Evolutionary conservation across 108 stramenopile species (phyloP), one percentile per base, ranked within the genome.

Genomic region (Fistulifera solaris): DNA sequence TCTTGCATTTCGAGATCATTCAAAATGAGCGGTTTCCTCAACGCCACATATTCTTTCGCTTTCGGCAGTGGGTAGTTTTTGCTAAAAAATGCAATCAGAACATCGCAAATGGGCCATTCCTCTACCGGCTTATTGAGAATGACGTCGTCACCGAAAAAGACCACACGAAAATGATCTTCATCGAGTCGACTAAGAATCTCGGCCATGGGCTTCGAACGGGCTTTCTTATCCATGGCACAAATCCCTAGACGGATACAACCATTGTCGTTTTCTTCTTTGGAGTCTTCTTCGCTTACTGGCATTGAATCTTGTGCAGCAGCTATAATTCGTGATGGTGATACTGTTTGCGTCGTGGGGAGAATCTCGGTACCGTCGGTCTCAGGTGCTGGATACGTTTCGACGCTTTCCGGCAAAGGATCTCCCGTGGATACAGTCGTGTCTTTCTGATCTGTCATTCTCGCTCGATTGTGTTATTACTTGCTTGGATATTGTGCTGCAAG

Each of bases 141-240:
- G 44, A 76, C 26, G 35, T 85, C 65, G 71, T 99, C 95, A 1
- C 94, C 94, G 68, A 99, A 99, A 38, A 94, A 84, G 16, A 94
- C 80, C 17, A 94, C 75, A 40, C 87, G 76, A 59, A 94, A 88
- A 19, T 64, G 38, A 11, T 35, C 58, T 17, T 73, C 68, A 52
- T 92, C 87, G n/a, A 99, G 62, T 25, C 96, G 71, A 23, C 65
- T 67, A 0, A 98, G 71, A 51, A 99, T 99, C 47, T 98, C 95
- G n/a, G 72, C 80, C 98, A 99, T 99, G 49, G 97, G 96, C 63
- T 96, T 96, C 38, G 90, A 93, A 21, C 86, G 54, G 0, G 94
- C 89, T 58, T 93, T 94, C 58, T 90, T 99, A 54, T 95, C 95
- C 89, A 96, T 95, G 63, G 98, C 98, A 56, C 98, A 99, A 18